phyloP scores from a whole-genome alignment of 352 stramenopile species.

The Globisporangium takayamanum region DNA sequence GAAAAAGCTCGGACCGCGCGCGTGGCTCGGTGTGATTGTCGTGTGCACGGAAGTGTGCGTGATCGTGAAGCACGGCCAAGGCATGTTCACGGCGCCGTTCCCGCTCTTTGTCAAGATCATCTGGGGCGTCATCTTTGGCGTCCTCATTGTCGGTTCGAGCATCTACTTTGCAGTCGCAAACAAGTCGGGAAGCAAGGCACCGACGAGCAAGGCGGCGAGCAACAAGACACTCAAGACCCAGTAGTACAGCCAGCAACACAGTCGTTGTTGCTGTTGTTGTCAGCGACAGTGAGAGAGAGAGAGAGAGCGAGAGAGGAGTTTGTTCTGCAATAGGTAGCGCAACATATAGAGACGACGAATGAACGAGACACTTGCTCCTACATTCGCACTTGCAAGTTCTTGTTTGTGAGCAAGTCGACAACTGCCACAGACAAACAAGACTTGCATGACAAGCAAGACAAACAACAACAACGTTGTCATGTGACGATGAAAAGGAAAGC shows the following conservation, averaged over 20 bases:
- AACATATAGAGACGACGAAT: constrained; percentile 2
- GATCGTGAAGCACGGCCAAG: constrained; percentile 77
- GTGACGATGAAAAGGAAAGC: not conserved
- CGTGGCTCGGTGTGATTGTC: constrained; percentile 78
- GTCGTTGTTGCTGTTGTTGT: no score
- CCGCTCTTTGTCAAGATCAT: constrained; percentile 71
- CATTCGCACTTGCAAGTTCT: not conserved
- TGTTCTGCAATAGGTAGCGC: not conserved
- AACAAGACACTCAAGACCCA: constrained; percentile 15
- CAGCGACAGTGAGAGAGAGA: constrained; percentile 4
- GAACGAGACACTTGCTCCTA: not conserved
- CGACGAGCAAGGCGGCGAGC: constrained; percentile 1
- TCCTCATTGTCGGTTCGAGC: constrained; percentile 72
- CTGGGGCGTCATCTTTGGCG: constrained; percentile 65
- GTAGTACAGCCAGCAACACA: not conserved
- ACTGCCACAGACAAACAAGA: no score
- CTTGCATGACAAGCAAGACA: no score
- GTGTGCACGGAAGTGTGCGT: constrained; percentile 72
- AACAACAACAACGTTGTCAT: no score
- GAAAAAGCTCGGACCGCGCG: constrained; percentile 76
- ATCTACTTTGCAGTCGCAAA: constrained; percentile 83
- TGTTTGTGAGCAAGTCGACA: no score
- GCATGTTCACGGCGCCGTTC: constrained; percentile 87
- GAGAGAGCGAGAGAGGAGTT: not conserved
- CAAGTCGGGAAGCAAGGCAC: constrained; percentile 21